Percentiles rank a stretch among this genome's conserved stretches.
Conservation (phyloP, 805 yeast genomes). For the Scheffersomyces coipomensis region DNA sequence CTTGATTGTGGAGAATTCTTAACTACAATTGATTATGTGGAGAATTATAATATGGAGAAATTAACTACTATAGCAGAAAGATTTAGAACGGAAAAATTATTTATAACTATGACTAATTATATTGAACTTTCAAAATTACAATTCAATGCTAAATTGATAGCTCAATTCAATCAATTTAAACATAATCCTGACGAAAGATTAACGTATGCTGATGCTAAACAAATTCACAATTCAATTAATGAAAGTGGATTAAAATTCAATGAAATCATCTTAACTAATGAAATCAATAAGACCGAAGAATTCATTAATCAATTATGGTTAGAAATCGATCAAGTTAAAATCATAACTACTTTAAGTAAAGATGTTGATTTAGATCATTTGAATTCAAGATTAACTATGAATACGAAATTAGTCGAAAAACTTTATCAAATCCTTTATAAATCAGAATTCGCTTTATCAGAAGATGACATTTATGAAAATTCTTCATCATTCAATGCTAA, state of each 20-base stretch:
- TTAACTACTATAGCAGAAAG: constrained; percentile 21
- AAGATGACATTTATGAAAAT: constrained; percentile 22
- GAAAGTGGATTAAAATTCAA: constrained; percentile 21
- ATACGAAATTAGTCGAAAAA: constrained; percentile 17
- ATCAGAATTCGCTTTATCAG: constrained; percentile 23
- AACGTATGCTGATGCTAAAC: constrained; percentile 21
- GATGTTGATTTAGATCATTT: constrained; percentile 12
- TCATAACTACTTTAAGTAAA: constrained; percentile 17
- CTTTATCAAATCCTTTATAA: constrained; percentile 17
- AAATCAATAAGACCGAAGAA: constrained; percentile 15
- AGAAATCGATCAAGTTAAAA: constrained; percentile 10
- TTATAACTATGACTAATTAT: constrained; percentile 18
- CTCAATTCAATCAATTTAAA: constrained; percentile 10
- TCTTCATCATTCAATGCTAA: constrained; percentile 22
- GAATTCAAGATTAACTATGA: constrained; percentile 17
- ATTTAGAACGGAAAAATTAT: constrained; percentile 20
- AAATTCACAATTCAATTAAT: constrained; percentile 17
- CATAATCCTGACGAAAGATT: constrained; percentile 4
- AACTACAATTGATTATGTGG: constrained; percentile 12
- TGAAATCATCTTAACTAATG: constrained; percentile 8
- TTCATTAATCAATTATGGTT: constrained; percentile 21
- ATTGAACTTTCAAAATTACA: constrained; percentile 27
- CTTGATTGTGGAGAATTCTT: constrained; percentile 14
- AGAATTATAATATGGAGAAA: constrained; percentile 8
- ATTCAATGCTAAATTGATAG: constrained; percentile 16